Conservation (phyloP, 148 eudicot species). For the Vaccinium corymbosum region DNA sequence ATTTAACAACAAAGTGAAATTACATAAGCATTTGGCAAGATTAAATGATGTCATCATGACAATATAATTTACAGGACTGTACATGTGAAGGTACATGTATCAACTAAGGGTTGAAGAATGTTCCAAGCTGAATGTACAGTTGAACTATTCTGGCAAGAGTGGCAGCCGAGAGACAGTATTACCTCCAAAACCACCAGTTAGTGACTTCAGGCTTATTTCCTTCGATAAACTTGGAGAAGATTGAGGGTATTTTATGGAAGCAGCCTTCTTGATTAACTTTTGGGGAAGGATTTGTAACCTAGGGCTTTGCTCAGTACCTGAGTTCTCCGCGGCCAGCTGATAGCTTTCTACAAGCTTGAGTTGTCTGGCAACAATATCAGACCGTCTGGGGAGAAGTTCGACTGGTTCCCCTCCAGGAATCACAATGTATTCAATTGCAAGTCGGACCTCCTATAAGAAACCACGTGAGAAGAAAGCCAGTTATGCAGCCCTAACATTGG, state of each 20-base stretch:
- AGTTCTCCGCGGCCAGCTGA: constrained; percentile 80
- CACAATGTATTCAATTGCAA: constrained; percentile 94
- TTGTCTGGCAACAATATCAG: constrained; percentile 86
- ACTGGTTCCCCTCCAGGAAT: constrained; percentile 97
- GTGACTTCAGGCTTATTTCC: constrained; percentile 21
- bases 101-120: constrained; percentile 21
- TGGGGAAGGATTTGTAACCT: constrained; percentile 86
- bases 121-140: not conserved
- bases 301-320: constrained; percentile 87
- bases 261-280: constrained; percentile 39
- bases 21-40: not conserved
- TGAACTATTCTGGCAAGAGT: constrained; percentile 54
- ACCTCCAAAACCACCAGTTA: constrained; percentile 32
- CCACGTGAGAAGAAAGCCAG: not conserved
- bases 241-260: constrained; percentile 25
- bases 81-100: constrained; percentile 18
- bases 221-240: constrained; percentile 21
- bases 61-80: constrained; percentile 20
- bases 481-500: not conserved
- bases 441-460: constrained; percentile 72
- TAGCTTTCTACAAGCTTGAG: constrained; percentile 88
- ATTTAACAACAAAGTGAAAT: not conserved
- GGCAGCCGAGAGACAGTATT: constrained; percentile 54
- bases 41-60: not conserved
- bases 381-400: constrained; percentile 90